Evolutionary conservation across 306 rosid species (phyloP), one percentile per base, ranked within the genome.

Genomic region (Sophora flavescens): DNA sequence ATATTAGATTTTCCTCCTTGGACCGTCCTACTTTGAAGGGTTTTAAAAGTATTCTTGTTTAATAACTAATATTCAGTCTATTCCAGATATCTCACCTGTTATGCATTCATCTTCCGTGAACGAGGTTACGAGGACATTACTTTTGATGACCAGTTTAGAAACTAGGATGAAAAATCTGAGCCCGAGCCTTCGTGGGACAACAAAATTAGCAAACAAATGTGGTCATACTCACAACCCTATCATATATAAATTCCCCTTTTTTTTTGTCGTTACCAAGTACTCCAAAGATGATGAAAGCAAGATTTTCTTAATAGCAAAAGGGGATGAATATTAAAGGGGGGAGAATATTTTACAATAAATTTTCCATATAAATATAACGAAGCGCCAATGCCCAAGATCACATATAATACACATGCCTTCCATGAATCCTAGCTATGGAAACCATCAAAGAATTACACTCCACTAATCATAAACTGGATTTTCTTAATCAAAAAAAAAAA

Each of bases 391-490:
- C 83, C 75, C 61, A 61, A 33, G 63, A 45, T 74, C 65, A 35
- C 54, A 17, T 45, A 14, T 42, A 42, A 42, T 77, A 75, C 80
- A 82, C 70, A 77, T 61, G 86, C 56, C 70, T 82, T 77, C 74
- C 77, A 74, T 56, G 44, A 82, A 78, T 38, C 39, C 68, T 58
- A 44, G 41, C 53, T 26, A 75, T 58, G 80, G 62, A 82, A 79
- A 72, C 73, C 68, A 45, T 32, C 41, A 64, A 78, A 74, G 73
- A 73, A 74, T 83, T 67, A 76, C 66, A 83, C 90, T 74, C 97
- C 93, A 79, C 63, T 80, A 26, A 87, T 85, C 91, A 89, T 73
- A 75, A 82, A 63, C 65, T 33, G 16, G 6, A 73, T 52, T 66
- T 39, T 54, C 67, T 42, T 47, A 32, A 58, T 59, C 71, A 64